A percentile compares a stretch with the other conserved stretches of the same genome.
Conservation (phyloP, 2,329 filamentous ascomycete species). For the Fusarium haematococcum region DNA sequence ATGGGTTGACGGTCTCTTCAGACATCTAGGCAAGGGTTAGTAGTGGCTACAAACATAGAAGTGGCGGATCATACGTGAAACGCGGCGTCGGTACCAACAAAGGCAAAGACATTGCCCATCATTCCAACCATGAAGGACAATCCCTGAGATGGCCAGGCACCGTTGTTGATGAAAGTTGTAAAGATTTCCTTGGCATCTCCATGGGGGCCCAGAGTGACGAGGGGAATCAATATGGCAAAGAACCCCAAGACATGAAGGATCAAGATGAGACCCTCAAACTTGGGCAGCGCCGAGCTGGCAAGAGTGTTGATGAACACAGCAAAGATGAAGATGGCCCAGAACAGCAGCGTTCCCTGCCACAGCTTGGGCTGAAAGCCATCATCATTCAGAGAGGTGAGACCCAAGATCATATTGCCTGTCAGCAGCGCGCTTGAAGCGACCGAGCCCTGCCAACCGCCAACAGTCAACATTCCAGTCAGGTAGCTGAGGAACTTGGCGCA, state of each 20-base stretch:
- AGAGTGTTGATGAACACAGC: conserved; percentile 64
- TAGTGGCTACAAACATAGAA: too few relatives aligned
- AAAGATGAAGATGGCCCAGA: conserved; percentile 60
- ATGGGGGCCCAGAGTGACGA: conserved; percentile 49
- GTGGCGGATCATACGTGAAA: conserved; percentile 41
- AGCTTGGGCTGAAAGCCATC: conserved; percentile 52
- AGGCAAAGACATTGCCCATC: conserved; percentile 54
- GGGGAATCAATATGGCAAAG: conserved; percentile 48
- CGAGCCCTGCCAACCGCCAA: conserved; percentile 59
- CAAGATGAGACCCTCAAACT: conserved; percentile 63
- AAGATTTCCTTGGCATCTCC: conserved; percentile 55
- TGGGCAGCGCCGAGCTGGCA: conserved; percentile 58
- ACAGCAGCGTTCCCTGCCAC: conserved; percentile 63
- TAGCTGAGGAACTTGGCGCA: conserved; percentile 67
- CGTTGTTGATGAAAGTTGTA: conserved; percentile 56
- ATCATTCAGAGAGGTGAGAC: conserved; percentile 45
- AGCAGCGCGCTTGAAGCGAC: conserved; percentile 54
- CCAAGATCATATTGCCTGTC: conserved; percentile 59
- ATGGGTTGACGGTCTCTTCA: conserved; percentile 61
- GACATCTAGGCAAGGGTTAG: conserved; percentile 48
- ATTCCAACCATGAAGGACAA: conserved; percentile 60
- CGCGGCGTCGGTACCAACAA: conserved; percentile 48
- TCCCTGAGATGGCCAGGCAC: conserved; percentile 57
- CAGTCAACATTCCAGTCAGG: conserved; percentile 60
- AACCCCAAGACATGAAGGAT: conserved; percentile 58